A percentile compares a stretch with the other conserved stretches of the same genome.
These are phyloP conservation scores for Vitis labrusca DNA, from an alignment of 164 flowering plant genomes.

Conservation along the genomic window DNA sequence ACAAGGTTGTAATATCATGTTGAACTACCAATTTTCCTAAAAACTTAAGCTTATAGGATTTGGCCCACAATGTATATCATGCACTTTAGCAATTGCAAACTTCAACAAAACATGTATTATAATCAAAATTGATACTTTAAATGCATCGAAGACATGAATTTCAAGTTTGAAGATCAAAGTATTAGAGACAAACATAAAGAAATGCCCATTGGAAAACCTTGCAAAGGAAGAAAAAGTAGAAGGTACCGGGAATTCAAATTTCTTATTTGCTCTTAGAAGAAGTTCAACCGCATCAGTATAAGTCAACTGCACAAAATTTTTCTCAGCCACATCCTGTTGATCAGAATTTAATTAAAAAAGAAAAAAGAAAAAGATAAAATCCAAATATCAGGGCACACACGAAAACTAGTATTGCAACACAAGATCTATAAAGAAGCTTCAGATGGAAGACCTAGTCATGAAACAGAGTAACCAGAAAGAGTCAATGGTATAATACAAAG, in stretches of 20 bases:
- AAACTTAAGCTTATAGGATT: too few relatives aligned
- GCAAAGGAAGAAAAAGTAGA: neutral
- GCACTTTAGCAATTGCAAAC: too few relatives aligned
- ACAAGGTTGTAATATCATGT: too few relatives aligned
- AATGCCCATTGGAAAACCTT: neutral
- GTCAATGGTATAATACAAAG: neutral
- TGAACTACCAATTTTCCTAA: too few relatives aligned
- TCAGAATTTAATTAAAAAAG: neutral
- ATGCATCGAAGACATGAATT: too few relatives aligned
- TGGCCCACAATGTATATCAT: too few relatives aligned
- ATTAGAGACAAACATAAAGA: too few relatives aligned
- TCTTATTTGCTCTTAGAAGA: constrained; percentile 71
- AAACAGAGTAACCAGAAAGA: neutral
- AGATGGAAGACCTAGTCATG: constrained; percentile 3
- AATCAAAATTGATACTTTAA: too few relatives aligned
- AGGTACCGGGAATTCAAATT: constrained; percentile 89
- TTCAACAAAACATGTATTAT: too few relatives aligned
- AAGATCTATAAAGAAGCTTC: constrained; percentile 3
- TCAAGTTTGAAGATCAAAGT: too few relatives aligned
- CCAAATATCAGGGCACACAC: neutral
- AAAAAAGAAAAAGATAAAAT: constrained; percentile 3
- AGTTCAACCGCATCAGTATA: constrained; percentile 93
- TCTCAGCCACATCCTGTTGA: constrained; percentile 80
- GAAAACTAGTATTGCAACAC: neutral
- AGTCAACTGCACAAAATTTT: constrained; percentile 80